Percentiles rank a stretch among this genome's conserved stretches.
Conservation (phyloP, 495 filamentous ascomycete species). For the Tuber indicum region DNA sequence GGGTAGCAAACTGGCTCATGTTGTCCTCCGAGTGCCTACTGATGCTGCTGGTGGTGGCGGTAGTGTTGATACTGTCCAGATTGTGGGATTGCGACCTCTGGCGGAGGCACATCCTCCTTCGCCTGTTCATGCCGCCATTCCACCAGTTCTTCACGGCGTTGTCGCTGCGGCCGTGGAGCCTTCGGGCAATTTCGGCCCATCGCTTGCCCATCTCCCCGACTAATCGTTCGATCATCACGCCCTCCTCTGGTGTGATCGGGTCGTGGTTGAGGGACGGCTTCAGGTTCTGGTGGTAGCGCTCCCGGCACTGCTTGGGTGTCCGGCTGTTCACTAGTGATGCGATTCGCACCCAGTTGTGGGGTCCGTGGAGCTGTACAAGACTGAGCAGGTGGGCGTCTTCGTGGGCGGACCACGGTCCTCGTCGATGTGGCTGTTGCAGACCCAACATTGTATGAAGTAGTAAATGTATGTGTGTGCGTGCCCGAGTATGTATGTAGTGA, state of each 20-base stretch:
- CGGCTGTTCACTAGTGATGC: slow-evolving; percentile 67
- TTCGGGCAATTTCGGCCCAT: slow-evolving; percentile 92
- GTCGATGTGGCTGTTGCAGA: slow-evolving; percentile 49
- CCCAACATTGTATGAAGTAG: neutral
- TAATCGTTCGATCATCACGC: slow-evolving; percentile 69
- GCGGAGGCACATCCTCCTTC: slow-evolving; percentile 50
- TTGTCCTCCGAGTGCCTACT: slow-evolving; percentile 35
- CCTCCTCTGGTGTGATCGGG: slow-evolving; percentile 88
- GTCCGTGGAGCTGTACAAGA: slow-evolving; percentile 68
- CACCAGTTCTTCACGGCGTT: slow-evolving; percentile 99
- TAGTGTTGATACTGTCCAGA: slow-evolving; percentile 42
- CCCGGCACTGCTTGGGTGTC: slow-evolving; percentile 91
- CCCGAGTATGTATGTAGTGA: neutral
- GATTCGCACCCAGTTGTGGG: slow-evolving; percentile 90
- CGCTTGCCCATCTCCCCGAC: slow-evolving; percentile 78
- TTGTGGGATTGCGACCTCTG: slow-evolving; percentile 45
- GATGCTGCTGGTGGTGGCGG: slow-evolving; percentile 17
- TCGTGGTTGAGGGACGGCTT: slow-evolving; percentile 85
- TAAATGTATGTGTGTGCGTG: neutral
- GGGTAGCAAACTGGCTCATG: slow-evolving; percentile 21
- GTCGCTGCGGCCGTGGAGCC: slow-evolving; percentile 82
- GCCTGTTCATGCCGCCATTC: slow-evolving; percentile 90
- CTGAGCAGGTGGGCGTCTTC: slow-evolving; percentile 69
- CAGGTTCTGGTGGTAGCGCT: slow-evolving; percentile 91
- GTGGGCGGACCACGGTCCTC: slow-evolving; percentile 81